These are phyloP conservation scores for Anacardium occidentale DNA, from an alignment of 345 rosid genomes.

Conservation along the genomic window DNA sequence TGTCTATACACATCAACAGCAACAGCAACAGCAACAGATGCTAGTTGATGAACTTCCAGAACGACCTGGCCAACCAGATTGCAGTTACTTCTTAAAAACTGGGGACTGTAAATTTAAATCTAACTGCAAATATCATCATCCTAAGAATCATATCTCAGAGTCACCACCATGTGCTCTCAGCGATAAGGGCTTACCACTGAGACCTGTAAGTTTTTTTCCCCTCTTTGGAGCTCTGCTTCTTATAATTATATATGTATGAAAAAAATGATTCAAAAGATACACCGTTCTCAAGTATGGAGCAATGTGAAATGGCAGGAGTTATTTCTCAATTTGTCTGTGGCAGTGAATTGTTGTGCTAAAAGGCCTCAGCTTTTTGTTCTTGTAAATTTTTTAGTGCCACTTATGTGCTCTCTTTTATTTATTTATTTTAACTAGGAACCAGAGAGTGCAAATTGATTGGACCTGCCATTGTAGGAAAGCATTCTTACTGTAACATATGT, in stretches of 20 bases:
- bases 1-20: constrained; percentile 47
- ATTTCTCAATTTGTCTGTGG: no score
- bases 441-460: neutral
- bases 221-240: constrained; percentile 4
- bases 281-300: neutral
- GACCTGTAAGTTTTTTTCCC: constrained; percentile 71
- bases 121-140: constrained; percentile 90
- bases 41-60: constrained; percentile 76
- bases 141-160: constrained; percentile 51
- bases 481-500: neutral
- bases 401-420: neutral
- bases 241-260: neutral
- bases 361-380: neutral
- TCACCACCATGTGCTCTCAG: constrained; percentile 54
- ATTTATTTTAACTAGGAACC: neutral
- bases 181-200: constrained; percentile 88
- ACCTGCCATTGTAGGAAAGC: neutral
- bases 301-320: no score
- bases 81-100: constrained; percentile 69
- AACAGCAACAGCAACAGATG: constrained; percentile 36
- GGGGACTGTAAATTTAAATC: constrained; percentile 89
- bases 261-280: neutral
- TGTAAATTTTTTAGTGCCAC: neutral
- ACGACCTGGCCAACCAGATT: constrained; percentile 89
- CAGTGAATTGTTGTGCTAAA: neutral